These are phyloP conservation scores for Cercospora canescens DNA, from an alignment of 2,329 filamentous ascomycete species.

Conservation along the genomic window DNA sequence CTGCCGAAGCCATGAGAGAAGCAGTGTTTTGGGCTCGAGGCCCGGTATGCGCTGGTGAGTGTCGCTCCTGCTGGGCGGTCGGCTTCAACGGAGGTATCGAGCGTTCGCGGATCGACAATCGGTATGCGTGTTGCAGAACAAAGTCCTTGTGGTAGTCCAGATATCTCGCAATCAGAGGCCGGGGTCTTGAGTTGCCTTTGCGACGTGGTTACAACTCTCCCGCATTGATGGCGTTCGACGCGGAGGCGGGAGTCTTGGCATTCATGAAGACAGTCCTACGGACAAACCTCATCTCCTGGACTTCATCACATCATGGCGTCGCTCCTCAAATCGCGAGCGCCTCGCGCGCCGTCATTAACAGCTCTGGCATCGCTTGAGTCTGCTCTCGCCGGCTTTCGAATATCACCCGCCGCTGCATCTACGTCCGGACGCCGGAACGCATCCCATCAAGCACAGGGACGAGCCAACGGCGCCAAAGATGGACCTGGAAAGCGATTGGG, in stretches of 20 bases:
- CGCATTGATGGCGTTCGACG: conserved; percentile 1
- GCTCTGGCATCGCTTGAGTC: conserved; percentile 32
- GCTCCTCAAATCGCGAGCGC: conserved; percentile 11
- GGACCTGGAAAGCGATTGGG: conserved; percentile 84
- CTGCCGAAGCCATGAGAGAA: conserved; percentile 81
- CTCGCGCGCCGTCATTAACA: conserved; percentile 31
- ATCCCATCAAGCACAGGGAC: conserved; percentile 64
- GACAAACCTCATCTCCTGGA: neutral
- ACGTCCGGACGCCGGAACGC: conserved; percentile 49
- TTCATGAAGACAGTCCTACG: neutral
- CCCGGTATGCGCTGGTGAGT: neutral
- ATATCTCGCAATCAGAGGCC: neutral
- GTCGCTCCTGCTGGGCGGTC: neutral
- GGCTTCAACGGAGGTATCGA: neutral
- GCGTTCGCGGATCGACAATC: neutral
- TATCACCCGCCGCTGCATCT: conserved; percentile 23
- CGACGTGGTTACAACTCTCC: neutral
- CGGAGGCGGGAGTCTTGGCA: conserved; percentile 6
- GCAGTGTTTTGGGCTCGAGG: conserved; percentile 20
- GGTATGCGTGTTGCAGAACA: neutral
- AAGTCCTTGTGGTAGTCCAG: neutral
- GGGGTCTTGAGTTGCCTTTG: conserved; percentile 7
- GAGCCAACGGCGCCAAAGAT: conserved; percentile 69
- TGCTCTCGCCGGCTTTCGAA: conserved; percentile 34
- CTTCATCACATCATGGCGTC: conserved; percentile 3